These are phyloP conservation scores for Colletotrichum camelliae DNA, from an alignment of 2,329 filamentous ascomycete species.

Conservation along the genomic window DNA sequence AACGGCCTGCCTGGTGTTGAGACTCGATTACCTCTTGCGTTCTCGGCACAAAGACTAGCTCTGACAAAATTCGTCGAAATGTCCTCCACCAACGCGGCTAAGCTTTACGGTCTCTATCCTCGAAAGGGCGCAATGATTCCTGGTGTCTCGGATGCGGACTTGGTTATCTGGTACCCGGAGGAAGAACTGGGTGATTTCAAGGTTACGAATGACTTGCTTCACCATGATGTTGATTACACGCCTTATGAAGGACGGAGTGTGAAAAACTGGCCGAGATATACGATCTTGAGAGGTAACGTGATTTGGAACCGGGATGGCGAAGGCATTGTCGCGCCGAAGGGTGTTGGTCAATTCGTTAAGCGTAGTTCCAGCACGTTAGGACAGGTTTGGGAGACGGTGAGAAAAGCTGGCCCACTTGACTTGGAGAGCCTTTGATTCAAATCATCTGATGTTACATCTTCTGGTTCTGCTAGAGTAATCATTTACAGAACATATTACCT, in stretches of 20 bases:
- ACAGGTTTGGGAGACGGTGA: constrained; percentile 20
- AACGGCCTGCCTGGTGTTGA: constrained; percentile 64
- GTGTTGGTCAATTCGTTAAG: constrained; percentile 54
- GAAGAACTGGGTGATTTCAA: background rate
- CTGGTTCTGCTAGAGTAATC: background rate
- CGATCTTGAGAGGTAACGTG: background rate
- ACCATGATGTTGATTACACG: background rate
- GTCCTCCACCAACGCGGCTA: constrained; percentile 58
- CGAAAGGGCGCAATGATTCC: constrained; percentile 54
- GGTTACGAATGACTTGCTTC: background rate
- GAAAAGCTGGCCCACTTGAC: background rate
- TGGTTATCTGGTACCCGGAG: background rate
- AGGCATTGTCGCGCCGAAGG: constrained; percentile 34
- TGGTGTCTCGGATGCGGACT: constrained; percentile 56
- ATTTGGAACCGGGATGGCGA: background rate
- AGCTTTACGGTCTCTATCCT: constrained; percentile 60
- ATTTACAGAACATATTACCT: background rate
- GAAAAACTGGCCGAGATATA: background rate
- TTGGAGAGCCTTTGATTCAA: background rate
- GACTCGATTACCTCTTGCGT: constrained; percentile 53
- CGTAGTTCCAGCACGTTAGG: constrained; percentile 32
- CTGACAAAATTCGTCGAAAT: constrained; percentile 53
- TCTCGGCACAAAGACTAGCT: background rate
- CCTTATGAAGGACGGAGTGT: background rate
- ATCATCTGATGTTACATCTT: background rate